Evolutionary conservation across 1,139 yeast species (phyloP).

Genomic region (Hyphopichia wangnamkhiaoensis): DNA sequence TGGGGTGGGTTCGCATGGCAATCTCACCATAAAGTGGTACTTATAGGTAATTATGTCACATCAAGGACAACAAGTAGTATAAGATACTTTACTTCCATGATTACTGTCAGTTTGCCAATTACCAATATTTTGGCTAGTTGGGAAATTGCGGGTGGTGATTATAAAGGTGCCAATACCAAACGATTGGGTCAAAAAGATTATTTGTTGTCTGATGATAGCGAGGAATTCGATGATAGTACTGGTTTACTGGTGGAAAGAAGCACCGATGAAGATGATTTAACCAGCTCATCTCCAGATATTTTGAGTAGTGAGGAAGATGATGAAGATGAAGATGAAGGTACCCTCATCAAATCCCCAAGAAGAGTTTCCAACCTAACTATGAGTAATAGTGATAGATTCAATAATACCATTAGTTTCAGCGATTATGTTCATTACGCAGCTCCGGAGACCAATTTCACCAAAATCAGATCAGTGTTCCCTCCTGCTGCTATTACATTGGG

Average conservation of each 20-base stretch:
- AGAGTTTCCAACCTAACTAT: constrained; percentile 18
- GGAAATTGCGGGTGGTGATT: constrained; percentile 36
- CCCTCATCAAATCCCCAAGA: constrained; percentile 14
- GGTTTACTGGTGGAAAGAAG: not conserved
- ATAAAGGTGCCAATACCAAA: constrained; percentile 7
- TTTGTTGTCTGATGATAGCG: not conserved
- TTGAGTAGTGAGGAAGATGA: constrained; percentile 12
- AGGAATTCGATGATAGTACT: not conserved
- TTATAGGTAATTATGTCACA: constrained; percentile 53
- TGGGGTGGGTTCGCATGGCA: constrained; percentile 75
- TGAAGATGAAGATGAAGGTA: no score
- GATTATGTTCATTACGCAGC: constrained; percentile 78
- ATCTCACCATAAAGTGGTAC: constrained; percentile 68
- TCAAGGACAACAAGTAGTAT: constrained; percentile 53
- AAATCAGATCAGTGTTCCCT: constrained; percentile 68
- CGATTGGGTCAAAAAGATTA: not conserved
- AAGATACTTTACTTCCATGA: constrained; percentile 57
- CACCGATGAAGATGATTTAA: constrained; percentile 19
- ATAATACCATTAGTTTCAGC: constrained; percentile 47
- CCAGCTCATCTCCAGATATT: constrained; percentile 14
- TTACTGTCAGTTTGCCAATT: constrained; percentile 65
- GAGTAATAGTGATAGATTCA: constrained; percentile 6
- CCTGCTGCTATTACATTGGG: constrained; percentile 77
- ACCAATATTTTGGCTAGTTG: constrained; percentile 57
- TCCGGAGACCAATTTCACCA: constrained; percentile 64